Conservation (phyloP, 2,329 filamentous ascomycete species). For the Lachnellula cervina region DNA sequence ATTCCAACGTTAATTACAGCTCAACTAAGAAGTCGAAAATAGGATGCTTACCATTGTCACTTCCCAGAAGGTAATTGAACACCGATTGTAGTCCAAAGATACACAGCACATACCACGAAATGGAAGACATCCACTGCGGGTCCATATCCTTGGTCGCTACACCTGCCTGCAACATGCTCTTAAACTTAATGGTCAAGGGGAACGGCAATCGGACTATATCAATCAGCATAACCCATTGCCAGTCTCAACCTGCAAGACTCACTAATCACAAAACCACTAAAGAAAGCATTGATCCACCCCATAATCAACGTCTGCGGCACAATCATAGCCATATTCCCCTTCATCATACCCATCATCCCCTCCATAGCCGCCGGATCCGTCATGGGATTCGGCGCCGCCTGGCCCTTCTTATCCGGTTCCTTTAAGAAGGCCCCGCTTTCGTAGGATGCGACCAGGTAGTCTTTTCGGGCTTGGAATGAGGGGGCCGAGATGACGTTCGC, state of each 20-base stretch:
- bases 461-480: constrained; percentile 76
- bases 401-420: constrained; percentile 77
- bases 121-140: constrained; percentile 95
- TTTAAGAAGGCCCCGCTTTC: constrained; percentile 86
- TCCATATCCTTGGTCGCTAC: constrained; percentile 95
- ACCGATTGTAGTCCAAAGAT: constrained; percentile 95
- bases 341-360: constrained; percentile 99
- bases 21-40: neutral
- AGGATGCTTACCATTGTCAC: constrained; percentile 74
- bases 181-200: constrained; percentile 96
- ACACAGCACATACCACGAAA: constrained; percentile 98
- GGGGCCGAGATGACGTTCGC: constrained; percentile 71
- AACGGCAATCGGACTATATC: constrained; percentile 86
- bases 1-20: constrained; percentile 4
- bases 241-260: constrained; percentile 33
- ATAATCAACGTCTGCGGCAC: constrained; percentile 98
- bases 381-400: constrained; percentile 89
- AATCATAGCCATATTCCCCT: constrained; percentile 99
- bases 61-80: constrained; percentile 94
- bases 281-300: constrained; percentile 99
- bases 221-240: constrained; percentile 12
- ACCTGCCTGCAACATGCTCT: constrained; percentile 97
- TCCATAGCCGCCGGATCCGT: constrained; percentile 96
- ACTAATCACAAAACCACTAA: constrained; percentile 97
- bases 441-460: constrained; percentile 75